Conservation (phyloP, 176 grass and related monocot species). For the Triticum timopheevii region DNA sequence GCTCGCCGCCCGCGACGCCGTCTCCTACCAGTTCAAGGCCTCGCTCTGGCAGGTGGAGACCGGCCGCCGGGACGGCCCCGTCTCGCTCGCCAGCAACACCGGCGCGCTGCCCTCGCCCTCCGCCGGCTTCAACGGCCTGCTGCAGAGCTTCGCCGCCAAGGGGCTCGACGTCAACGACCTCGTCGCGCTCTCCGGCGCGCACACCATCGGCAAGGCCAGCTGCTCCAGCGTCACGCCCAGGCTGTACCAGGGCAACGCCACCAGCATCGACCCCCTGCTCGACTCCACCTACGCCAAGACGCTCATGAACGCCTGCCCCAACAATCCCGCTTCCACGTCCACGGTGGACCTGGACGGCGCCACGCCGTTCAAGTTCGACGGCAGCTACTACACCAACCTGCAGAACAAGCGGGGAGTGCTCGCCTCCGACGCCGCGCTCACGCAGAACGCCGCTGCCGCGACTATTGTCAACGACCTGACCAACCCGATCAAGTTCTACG, state of each 20-base stretch:
- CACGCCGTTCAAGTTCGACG: slow-evolving; percentile 45
- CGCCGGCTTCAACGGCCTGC: neutral
- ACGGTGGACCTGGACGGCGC: slow-evolving; percentile 40
- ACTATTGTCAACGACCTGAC: slow-evolving; percentile 37
- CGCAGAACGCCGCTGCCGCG: slow-evolving; percentile 36
- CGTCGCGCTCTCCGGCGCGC: slow-evolving; percentile 50
- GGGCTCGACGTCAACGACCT: slow-evolving; percentile 54
- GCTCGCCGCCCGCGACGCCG: slow-evolving; percentile 61
- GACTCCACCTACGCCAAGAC: slow-evolving; percentile 42
- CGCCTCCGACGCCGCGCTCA: slow-evolving; percentile 54
- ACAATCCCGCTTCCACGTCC: neutral
- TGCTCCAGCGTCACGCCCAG: slow-evolving; percentile 45
- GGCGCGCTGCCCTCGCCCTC: slow-evolving; percentile 34
- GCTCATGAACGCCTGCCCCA: slow-evolving; percentile 47
- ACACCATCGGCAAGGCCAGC: slow-evolving; percentile 58
- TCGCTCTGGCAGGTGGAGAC: slow-evolving; percentile 62
- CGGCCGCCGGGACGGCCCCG: slow-evolving; percentile 40
- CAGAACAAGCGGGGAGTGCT: slow-evolving; percentile 42
- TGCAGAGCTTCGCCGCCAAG: slow-evolving; percentile 26
- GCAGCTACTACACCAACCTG: slow-evolving; percentile 37
- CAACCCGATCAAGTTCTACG: slow-evolving; percentile 48
- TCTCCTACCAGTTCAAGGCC: slow-evolving; percentile 48
- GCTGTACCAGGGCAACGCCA: slow-evolving; percentile 52
- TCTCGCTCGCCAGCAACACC: slow-evolving; percentile 38
- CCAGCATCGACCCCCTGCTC: slow-evolving; percentile 39